Conservation (phyloP, 352 stramenopile species). For the Pythium phragmitis region DNA sequence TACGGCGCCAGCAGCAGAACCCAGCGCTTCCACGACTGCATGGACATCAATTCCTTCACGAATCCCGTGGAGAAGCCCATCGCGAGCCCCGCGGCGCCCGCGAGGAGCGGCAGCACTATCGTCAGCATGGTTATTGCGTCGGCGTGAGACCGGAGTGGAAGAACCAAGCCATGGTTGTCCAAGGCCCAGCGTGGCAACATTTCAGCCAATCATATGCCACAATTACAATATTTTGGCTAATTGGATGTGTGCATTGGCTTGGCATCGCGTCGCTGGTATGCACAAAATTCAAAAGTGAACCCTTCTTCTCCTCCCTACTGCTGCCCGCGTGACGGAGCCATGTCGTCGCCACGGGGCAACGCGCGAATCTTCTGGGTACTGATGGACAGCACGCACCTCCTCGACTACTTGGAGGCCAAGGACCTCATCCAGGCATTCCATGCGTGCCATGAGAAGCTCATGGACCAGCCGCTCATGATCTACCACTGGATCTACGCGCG, state of each 20-base stretch:
- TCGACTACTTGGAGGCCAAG: constrained; percentile 50
- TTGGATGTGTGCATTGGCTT: not conserved
- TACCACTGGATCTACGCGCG: constrained; percentile 24
- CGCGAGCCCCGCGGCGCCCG: constrained; percentile 35
- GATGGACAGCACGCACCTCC: constrained; percentile 40
- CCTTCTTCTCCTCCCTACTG: not conserved
- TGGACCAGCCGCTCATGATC: constrained; percentile 28
- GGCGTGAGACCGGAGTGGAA: not conserved
- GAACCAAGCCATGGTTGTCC: not conserved
- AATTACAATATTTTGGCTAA: not conserved
- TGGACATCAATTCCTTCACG: constrained; percentile 49
- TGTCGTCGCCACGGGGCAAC: constrained; percentile 6
- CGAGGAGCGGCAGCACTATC: constrained; percentile 29
- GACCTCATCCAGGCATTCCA: constrained; percentile 29
- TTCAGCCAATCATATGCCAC: not conserved
- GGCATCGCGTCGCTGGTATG: not conserved
- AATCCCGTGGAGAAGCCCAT: constrained; percentile 49
- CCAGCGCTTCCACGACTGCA: constrained; percentile 46
- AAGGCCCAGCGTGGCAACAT: not conserved
- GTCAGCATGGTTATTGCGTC: constrained; percentile 24
- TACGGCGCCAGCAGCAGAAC: constrained; percentile 39
- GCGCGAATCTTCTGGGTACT: constrained; percentile 33
- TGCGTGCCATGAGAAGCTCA: constrained; percentile 26
- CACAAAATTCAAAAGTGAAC: not conserved
- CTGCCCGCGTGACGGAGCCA: not conserved